Evolutionary conservation across 2,329 filamentous ascomycete genomes (phyloP), one percentile per base, ranked within the genome.

Genomic region (Fusarium pseudocircinatum): DNA sequence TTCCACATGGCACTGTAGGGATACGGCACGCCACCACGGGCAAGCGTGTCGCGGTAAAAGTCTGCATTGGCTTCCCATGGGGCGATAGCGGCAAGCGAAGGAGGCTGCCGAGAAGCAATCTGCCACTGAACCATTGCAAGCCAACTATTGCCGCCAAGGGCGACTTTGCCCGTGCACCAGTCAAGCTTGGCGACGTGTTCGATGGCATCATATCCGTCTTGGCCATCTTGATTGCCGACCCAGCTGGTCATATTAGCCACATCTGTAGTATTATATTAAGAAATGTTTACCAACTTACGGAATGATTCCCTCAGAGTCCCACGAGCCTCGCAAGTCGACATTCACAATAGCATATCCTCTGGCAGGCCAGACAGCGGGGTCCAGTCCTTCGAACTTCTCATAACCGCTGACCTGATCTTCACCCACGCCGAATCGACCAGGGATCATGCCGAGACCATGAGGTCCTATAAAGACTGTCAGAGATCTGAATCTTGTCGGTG

Each of bases 401-500:
- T 63, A 63, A 1, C 63, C 49, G 18, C 63, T 66, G 4, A 66
- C 46, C 20, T 37, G 24, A 16, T 42, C 44, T 36, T 63, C 60
- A 8, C 42, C 58, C 2, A 66, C 59, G 9, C 63, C 63, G 18
- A 65, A 65, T 15, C 62, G 15, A 10, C 62, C 62, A 2, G 57
- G 46, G 15, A 65, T 53, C 62, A 65, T 65, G 2, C 40, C 58
- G 4, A 65, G 58, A 3, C 62, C 46, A 18, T 65, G 57, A 7
- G 62, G 57, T 0, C 62, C 63, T 65, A 2, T 18, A 8, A 11
- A 11, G 1, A 15, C 10, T 5, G 10, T 24, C 9, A 43, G 24
- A 2, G 10, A 2, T 4, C 2, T 24, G 7, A 10, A 14, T 15
- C 1, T 7, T 4, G 0, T 34, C 7, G 13, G 0, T 0, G 6